Base-by-base conservation (phyloP, 2,329 filamentous ascomycete species). In the Stachybotrys elegans region DNA sequence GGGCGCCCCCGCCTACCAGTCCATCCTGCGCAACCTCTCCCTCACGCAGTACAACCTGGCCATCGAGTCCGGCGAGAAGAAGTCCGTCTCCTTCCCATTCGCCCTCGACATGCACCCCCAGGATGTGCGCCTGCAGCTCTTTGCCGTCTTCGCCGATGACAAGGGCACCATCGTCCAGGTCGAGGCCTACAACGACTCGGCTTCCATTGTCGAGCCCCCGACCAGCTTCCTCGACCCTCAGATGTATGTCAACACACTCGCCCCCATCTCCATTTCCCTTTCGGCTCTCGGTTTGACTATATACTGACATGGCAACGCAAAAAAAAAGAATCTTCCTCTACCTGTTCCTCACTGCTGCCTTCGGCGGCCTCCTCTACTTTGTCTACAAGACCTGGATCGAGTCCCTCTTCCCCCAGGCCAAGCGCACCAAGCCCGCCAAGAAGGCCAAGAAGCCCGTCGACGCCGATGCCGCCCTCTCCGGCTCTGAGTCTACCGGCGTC, bases 381-480 rank as follows among this genome's bases (percentile, higher is more conserved):
- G 89, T 96, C 72, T 98, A 98, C 81, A 93, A 86, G 75, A 95
- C 92, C 60, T 97, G 92, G 90, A 86, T 98, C 69, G 88, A 90
- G 59, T 84, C 90, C 13, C 86, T 98, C 63, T 95, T 97, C 77
- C 92, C 93, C 40, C 89, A 95, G 76, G 83, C 85, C 54, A 87
- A 89, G 73, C 81, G 83, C 72, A 71, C 78, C 46, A 76, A 73
- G 58, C 70, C 76, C 22, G 69, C 77, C 52, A 78, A 75, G 60
- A 81, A 82, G 62, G 66, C 67, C 56, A 88, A 87, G 76, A 86
- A 86, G 71, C 73, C 75, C 48, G 75, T 78, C 53, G 83, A 86
- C 45, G 66, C 77, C 42, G 76, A 73, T 48, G 73, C 75, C 56
- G 70, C 76, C 31, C 79, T 86, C 40, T 80, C 85, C 31, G 85